Evolutionary conservation across 108 stramenopile species (phyloP).

Genomic region (Mediolabrus comicus): DNA sequence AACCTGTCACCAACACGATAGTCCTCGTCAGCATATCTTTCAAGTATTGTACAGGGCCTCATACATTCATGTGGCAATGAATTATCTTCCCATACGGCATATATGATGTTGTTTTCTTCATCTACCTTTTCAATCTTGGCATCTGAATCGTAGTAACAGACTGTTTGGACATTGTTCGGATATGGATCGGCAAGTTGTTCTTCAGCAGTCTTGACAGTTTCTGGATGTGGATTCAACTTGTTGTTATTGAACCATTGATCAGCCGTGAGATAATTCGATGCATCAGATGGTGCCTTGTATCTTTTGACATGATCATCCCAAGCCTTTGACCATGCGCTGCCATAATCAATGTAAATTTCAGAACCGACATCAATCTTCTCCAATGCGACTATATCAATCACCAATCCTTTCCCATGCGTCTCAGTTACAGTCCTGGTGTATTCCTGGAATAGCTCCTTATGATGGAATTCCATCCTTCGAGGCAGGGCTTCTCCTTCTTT

Average conservation of each 20-base stretch:
- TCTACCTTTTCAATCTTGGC: constrained; percentile 7
- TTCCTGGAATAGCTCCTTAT: constrained; percentile 18
- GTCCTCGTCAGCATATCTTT: constrained; percentile 27
- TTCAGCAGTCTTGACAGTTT: constrained; percentile 15
- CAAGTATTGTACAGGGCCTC: constrained; percentile 29
- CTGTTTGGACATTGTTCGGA: constrained; percentile 11
- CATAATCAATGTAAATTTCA: constrained; percentile 68
- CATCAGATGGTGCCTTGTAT: constrained; percentile 35
- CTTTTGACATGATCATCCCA: constrained; percentile 34
- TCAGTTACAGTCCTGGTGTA: constrained; percentile 14
- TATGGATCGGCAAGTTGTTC: constrained; percentile 17
- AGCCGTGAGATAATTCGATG: constrained; percentile 5
- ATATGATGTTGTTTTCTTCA: constrained; percentile 20
- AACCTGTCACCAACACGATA: too few relatives aligned
- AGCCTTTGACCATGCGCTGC: constrained; percentile 44
- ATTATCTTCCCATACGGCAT: constrained; percentile 24
- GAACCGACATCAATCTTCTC: constrained; percentile 46
- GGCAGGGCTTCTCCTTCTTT: not conserved
- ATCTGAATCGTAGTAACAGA: constrained; percentile 24
- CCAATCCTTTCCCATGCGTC: constrained; percentile 40
- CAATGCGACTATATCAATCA: constrained; percentile 57
- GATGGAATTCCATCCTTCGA: constrained; percentile 29
- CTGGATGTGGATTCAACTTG: constrained; percentile 9
- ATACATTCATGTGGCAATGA: constrained; percentile 28
- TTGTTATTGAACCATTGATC: constrained; percentile 21